phyloP scores from a whole-genome alignment of 2,329 filamentous ascomycete species.

The Ambrosiella xylebori region DNA sequence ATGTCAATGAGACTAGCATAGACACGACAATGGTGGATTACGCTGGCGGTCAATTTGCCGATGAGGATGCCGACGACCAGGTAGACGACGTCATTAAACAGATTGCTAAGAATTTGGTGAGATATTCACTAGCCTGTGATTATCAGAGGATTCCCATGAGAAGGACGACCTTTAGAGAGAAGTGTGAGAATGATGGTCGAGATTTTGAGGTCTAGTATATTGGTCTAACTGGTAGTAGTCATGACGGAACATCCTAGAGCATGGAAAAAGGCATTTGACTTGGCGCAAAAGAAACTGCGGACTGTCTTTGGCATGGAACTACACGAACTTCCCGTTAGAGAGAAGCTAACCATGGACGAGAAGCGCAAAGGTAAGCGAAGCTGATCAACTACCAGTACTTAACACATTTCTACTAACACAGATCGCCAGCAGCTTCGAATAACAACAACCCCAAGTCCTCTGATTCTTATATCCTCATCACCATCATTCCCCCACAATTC shows the following conservation, averaged over 20 bases:
- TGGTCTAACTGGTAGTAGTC: slow-evolving; percentile 30
- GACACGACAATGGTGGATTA: background rate
- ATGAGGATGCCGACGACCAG: slow-evolving; percentile 13
- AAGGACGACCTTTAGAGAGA: slow-evolving; percentile 44
- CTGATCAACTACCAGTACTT: background rate
- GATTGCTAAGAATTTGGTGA: slow-evolving; percentile 48
- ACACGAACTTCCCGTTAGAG: slow-evolving; percentile 61
- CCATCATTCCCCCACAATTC: slow-evolving; percentile 51
- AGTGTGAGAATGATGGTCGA: slow-evolving; percentile 27
- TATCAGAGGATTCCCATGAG: slow-evolving; percentile 42
- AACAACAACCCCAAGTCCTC: slow-evolving; percentile 38
- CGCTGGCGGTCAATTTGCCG: background rate
- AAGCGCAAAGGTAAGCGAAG: slow-evolving; percentile 49
- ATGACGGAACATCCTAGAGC: slow-evolving; percentile 51
- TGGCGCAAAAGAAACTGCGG: slow-evolving; percentile 55
- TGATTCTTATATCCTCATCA: slow-evolving; percentile 62
- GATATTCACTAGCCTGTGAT: slow-evolving; percentile 50
- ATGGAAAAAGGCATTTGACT: slow-evolving; percentile 62
- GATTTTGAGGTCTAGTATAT: background rate
- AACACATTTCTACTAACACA: background rate
- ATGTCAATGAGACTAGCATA: background rate
- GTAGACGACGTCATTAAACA: slow-evolving; percentile 20
- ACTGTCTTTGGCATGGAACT: slow-evolving; percentile 83
- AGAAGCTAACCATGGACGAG: slow-evolving; percentile 67
- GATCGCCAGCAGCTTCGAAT: slow-evolving; percentile 24